These are phyloP conservation scores for Prosopis cineraria DNA, from an alignment of 306 rosid species.

Conservation along the genomic window DNA sequence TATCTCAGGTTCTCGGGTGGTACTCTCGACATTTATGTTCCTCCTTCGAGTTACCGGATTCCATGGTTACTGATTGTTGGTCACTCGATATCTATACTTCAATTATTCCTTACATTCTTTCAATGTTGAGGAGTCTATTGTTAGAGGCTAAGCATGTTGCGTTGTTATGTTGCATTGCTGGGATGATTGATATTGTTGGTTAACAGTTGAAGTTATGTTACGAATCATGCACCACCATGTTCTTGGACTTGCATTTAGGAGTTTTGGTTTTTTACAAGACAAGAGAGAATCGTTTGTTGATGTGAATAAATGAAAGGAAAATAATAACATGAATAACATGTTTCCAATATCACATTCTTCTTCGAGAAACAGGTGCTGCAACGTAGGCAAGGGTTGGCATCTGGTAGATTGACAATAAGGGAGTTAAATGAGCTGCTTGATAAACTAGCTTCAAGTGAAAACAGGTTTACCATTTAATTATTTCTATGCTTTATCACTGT, in stretches of 20 bases:
- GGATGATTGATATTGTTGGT: too few species aligned
- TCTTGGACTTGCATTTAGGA: not conserved
- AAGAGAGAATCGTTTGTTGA: not conserved
- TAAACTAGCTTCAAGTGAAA: constrained; percentile 75
- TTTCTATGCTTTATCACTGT: constrained; percentile 6
- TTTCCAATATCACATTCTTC: not conserved
- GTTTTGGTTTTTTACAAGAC: not conserved
- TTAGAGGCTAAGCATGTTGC: not conserved
- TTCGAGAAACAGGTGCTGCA: constrained; percentile 68
- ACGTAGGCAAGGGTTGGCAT: constrained; percentile 73
- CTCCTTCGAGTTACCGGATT: not conserved
- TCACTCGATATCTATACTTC: not conserved
- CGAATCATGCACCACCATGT: not conserved
- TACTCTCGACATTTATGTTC: not conserved
- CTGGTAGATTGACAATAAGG: constrained; percentile 77
- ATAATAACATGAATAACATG: not conserved
- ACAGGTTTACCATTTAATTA: constrained; percentile 49
- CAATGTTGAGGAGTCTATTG: not conserved
- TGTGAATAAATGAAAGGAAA: constrained; percentile 18
- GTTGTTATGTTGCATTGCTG: not conserved
- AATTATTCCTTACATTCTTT: not conserved
- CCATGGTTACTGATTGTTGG: not conserved
- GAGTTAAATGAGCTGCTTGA: constrained; percentile 85
- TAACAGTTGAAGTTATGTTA: not conserved
- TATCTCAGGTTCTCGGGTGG: not conserved